These are phyloP conservation scores for Apophysomyces trapeziformis DNA, from an alignment of 371 early-diverging fungal genomes.

Conservation along the genomic window DNA sequence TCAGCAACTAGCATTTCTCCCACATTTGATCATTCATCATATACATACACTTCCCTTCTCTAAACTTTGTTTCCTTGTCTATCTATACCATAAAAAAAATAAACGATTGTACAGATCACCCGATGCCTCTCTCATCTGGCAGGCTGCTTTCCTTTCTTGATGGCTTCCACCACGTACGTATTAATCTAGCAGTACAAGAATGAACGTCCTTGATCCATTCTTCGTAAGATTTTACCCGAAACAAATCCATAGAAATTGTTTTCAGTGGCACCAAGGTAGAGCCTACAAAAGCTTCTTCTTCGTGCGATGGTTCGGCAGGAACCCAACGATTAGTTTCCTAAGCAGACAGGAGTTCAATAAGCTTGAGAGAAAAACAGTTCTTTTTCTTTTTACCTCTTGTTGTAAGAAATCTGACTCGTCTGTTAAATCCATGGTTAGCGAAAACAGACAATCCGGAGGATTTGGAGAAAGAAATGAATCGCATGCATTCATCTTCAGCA, in stretches of 20 bases:
- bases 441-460: constrained; percentile 39
- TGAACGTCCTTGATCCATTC: neutral
- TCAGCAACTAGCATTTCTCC: neutral
- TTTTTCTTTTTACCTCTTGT: constrained; percentile 13
- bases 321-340: constrained; percentile 43
- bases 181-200: constrained; percentile 21
- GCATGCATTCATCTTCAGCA: constrained; percentile 42
- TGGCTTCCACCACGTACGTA: constrained; percentile 22
- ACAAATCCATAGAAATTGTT: constrained; percentile 48
- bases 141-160: constrained; percentile 28
- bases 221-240: constrained; percentile 33
- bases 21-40: constrained; percentile 5
- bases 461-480: constrained; percentile 13
- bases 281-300: constrained; percentile 19
- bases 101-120: constrained; percentile 18
- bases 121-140: neutral
- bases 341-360: too few species aligned
- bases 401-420: constrained; percentile 20
- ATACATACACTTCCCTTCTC: constrained; percentile 4
- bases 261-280: constrained; percentile 46
- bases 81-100: constrained; percentile 20
- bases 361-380: neutral
- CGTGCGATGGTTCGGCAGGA: constrained; percentile 35
- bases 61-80: neutral
- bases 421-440: constrained; percentile 42